Evolutionary conservation across 2,329 filamentous ascomycete species (phyloP).

Genomic region (Colletotrichum zoysiae): DNA sequence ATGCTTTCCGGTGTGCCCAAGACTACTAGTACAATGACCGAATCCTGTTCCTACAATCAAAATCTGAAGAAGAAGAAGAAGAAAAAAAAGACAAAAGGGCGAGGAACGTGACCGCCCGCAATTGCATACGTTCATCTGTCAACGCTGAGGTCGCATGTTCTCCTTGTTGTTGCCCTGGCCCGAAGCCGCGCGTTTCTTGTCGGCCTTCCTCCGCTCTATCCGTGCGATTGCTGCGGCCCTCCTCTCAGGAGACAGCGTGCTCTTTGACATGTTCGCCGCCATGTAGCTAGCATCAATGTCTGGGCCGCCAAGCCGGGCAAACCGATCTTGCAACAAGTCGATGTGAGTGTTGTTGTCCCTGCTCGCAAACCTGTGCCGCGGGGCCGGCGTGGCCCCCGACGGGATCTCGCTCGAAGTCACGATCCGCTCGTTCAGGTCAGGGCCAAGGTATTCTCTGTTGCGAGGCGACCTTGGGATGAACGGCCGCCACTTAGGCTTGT

Average conservation of each 20-base stretch:
- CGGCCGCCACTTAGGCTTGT: slow-evolving; percentile 56
- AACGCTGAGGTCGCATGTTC: slow-evolving; percentile 58
- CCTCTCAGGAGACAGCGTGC: slow-evolving; percentile 62
- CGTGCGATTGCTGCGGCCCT: slow-evolving; percentile 67
- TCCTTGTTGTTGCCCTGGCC: slow-evolving; percentile 61
- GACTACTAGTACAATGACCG: slow-evolving; percentile 37
- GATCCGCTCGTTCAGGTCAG: slow-evolving; percentile 50
- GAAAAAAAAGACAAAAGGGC: slow-evolving; percentile 13
- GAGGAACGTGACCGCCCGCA: slow-evolving; percentile 28
- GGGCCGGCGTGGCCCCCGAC: slow-evolving; percentile 44
- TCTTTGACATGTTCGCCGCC: slow-evolving; percentile 56
- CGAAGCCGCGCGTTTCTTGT: slow-evolving; percentile 57
- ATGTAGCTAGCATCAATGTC: slow-evolving; percentile 50
- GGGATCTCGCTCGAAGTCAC: slow-evolving; percentile 47
- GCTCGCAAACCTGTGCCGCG: slow-evolving; percentile 45
- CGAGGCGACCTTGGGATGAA: slow-evolving; percentile 57
- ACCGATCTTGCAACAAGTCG: slow-evolving; percentile 61
- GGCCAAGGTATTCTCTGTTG: slow-evolving; percentile 53
- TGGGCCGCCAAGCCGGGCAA: slow-evolving; percentile 59
- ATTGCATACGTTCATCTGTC: slow-evolving; percentile 9
- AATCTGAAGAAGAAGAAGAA: slow-evolving; percentile 7
- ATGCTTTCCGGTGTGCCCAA: slow-evolving; percentile 35
- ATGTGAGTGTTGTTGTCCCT: slow-evolving; percentile 51
- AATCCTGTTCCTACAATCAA: slow-evolving; percentile 34
- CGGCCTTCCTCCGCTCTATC: slow-evolving; percentile 66